phyloP scores from a whole-genome alignment of 2,329 filamentous ascomycete genomes.

The Diaporthe caulivora region DNA sequence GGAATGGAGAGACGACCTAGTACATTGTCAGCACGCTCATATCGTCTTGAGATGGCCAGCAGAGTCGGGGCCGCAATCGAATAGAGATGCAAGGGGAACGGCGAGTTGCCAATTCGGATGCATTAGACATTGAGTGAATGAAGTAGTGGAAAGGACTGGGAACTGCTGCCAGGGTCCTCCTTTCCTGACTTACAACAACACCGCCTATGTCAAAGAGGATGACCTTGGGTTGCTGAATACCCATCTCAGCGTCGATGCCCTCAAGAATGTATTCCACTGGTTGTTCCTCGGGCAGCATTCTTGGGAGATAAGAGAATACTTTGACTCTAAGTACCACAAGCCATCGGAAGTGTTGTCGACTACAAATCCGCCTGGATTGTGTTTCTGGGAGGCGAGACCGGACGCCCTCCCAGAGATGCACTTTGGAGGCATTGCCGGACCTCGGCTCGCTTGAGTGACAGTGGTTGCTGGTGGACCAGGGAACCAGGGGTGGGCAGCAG shows the following conservation, averaged over 20 bases:
- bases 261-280: constrained; percentile 48
- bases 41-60: neutral
- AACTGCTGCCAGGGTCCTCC: too few species aligned
- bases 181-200: constrained; percentile 84
- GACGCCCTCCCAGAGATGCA: neutral
- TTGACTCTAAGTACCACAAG: neutral
- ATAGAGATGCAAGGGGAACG: neutral
- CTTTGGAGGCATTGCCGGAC: neutral
- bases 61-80: neutral
- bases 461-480: neutral
- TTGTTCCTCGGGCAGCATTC: constrained; percentile 43
- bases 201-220: constrained; percentile 96
- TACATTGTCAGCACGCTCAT: constrained; percentile 41
- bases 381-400: neutral
- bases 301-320: neutral
- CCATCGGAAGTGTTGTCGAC: neutral
- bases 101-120: neutral
- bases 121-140: neutral
- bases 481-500: neutral
- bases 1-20: constrained; percentile 91
- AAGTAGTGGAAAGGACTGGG: neutral
- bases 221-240: constrained; percentile 72
- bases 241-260: constrained; percentile 54
- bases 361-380: neutral
- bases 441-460: constrained; percentile 2